Evolutionary conservation across 2,329 filamentous ascomycete species (phyloP), one percentile per base, ranked within the genome.

Genomic region (Lachnellula subtilissima): DNA sequence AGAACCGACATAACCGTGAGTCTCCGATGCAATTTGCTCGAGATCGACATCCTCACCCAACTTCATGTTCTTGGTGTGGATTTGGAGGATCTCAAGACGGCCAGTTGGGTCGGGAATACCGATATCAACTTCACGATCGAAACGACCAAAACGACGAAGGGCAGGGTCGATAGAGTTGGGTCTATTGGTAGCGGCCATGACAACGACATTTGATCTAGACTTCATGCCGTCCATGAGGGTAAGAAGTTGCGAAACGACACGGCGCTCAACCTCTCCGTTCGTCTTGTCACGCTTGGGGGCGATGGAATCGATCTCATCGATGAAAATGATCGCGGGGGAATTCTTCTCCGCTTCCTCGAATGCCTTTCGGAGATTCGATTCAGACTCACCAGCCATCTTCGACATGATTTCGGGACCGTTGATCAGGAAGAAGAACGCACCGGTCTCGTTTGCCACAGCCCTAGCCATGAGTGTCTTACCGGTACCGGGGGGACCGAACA

Each of bases 11-110:
- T 97, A 99, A 78, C 94, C 94, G 79, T 99, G 94, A 48, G 94
- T 99, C 80, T 99, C 94, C 32, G 94, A 85, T 53, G 94, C 94
- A 70, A 99, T 97, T 70, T 91, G 87, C 80, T 97, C 93, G 46
- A 99, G 84, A 70, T 99, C 94, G 60, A 99, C 94, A 67, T 97
- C 94, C 56, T 97, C 94, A 58, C 77, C 91, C 60, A 99, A 85
- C 82, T 99, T 99, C 94, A 99, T 99, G 84, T 99, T 99, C 88
- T 99, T 99, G 75, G 94, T 99, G 83, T 99, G 94, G 66, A 99
- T 99, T 76, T 96, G 91, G 59, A 99, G 86, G 71, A 99, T 97
- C 82, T 99, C 94, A 39, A 99, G 88, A 83, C 94, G 94, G 62
- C 94, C 94, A 68, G 93, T 97, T 51, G 94, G 94, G 78, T 97